Evolutionary conservation across 75 land plant species (phyloP).

Genomic region (Picea sitchensis): DNA sequence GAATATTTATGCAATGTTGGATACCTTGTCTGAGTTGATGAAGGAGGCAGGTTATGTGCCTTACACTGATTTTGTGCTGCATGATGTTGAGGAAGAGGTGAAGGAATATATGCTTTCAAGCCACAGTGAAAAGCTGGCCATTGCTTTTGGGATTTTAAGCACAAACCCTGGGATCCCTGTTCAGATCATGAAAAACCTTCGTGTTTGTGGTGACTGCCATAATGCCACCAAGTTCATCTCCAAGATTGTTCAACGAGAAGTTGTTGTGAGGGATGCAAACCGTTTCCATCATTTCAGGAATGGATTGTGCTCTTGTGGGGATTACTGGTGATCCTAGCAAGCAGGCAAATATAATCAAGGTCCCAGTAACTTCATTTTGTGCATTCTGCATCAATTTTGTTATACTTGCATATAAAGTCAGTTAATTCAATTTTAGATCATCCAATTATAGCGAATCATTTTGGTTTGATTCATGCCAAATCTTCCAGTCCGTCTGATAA

Average conservation of each 20-base stretch:
- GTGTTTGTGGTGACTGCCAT: conserved; percentile 30
- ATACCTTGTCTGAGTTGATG: conserved; percentile 14
- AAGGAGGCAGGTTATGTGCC: conserved; percentile 16
- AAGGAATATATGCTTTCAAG: conserved; percentile 9
- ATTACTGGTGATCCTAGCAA: conserved; percentile 13
- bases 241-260: conserved; percentile 6
- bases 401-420: no score
- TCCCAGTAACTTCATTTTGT: no score
- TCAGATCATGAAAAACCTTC: conserved; percentile 19
- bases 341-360: no score
- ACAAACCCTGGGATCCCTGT: conserved; percentile 20
- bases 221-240: conserved; percentile 24
- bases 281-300: conserved; percentile 30
- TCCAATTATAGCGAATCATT: no score
- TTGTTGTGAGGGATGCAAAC: conserved; percentile 26
- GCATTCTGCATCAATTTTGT: no score
- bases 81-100: conserved; percentile 9
- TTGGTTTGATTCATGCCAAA: no score
- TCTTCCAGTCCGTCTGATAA: no score
- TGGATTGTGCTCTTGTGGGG: conserved; percentile 33
- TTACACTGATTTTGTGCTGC: conserved; percentile 12
- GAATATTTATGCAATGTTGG: conserved; percentile 7
- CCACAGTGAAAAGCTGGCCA: conserved; percentile 33
- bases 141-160: conserved; percentile 27
- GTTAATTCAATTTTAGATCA: no score